Evolutionary conservation across 768 basidiomycete genomes (phyloP), one percentile per base, ranked within the genome.

Genomic region (Auricularia auricula-judae): DNA sequence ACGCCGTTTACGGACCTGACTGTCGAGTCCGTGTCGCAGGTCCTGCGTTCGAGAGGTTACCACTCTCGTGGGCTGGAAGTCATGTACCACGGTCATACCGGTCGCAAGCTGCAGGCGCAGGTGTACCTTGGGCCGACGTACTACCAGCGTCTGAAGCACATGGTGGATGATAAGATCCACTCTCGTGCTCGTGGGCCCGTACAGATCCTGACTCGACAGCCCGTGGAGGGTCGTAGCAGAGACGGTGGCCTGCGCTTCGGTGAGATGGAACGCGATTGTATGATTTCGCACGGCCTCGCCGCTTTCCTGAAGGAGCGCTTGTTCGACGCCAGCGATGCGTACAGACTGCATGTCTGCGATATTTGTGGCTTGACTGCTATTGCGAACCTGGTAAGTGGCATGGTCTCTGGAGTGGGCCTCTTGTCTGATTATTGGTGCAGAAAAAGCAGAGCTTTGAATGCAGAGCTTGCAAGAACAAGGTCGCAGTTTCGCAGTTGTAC

Each of bases 231-330:
- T 83, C 84, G 97, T 76, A 93, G 91, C 84, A 85, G 97, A 78
- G 97, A 98, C 72, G 97, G 97, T 80, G 97, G 97, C 75, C 78
- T 99, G 67, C 93, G 97, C 71, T 99, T 99, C 81, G 97, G 97
- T 81, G 97, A 99, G 83, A 99, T 99, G 97, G 97, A 99, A 74
- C 91, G 93, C 74, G 96, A 98, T 84, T 98, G 97, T 75, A 99
- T 99, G 97, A 96, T 99, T 66, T 97, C 97, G 29, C 97, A 99
- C 79, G 97, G 97, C 73, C 94, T 98, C 68, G 96, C 97, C 58
- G 93, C 86, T 1, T 98, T 98, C 86, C 76, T 98, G 76, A 98
- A 98, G 77, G 97, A 98, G 78, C 88, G 97, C 65, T 80, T 98
- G 74, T 94, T 94, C 70, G 92, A 94, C 73, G 93, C 91, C 36